Conservation (phyloP, 805 yeast genomes). For the Metschnikowia cerradonensis region DNA sequence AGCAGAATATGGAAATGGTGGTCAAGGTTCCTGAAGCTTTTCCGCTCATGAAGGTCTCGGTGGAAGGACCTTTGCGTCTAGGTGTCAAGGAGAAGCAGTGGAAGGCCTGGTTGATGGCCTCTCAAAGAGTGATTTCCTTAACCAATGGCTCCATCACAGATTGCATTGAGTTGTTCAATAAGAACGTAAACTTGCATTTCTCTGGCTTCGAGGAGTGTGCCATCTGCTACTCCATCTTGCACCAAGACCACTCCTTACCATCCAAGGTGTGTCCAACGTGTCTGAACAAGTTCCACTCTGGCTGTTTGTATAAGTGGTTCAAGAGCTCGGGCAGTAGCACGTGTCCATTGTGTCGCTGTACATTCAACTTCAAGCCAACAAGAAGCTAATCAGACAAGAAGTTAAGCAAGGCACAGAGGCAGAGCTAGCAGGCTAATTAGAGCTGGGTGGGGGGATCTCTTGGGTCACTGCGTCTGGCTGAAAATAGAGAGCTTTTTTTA, state of each 20-base stretch:
- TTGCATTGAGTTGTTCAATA: slow-evolving; percentile 62
- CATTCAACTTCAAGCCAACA: slow-evolving; percentile 42
- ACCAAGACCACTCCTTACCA: slow-evolving; percentile 87
- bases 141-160: slow-evolving; percentile 70
- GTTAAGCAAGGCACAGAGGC: no score
- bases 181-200: slow-evolving; percentile 78
- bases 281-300: slow-evolving; percentile 90
- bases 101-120: slow-evolving; percentile 92
- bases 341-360: slow-evolving; percentile 88
- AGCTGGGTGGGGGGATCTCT: neutral
- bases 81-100: slow-evolving; percentile 92
- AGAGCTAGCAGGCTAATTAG: no score
- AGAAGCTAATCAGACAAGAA: slow-evolving; percentile 15
- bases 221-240: slow-evolving; percentile 88
- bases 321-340: slow-evolving; percentile 88
- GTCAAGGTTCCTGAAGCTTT: slow-evolving; percentile 69
- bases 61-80: slow-evolving; percentile 72
- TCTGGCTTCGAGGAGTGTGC: slow-evolving; percentile 97
- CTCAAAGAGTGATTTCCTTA: slow-evolving; percentile 74
- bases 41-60: slow-evolving; percentile 72
- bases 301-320: slow-evolving; percentile 96
- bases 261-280: slow-evolving; percentile 86
- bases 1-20: slow-evolving; percentile 76
- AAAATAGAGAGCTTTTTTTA: neutral
- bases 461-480: neutral